These are phyloP conservation scores for Metroxylon sagu DNA, from an alignment of 176 grass and related monocot genomes.

Conservation along the genomic window DNA sequence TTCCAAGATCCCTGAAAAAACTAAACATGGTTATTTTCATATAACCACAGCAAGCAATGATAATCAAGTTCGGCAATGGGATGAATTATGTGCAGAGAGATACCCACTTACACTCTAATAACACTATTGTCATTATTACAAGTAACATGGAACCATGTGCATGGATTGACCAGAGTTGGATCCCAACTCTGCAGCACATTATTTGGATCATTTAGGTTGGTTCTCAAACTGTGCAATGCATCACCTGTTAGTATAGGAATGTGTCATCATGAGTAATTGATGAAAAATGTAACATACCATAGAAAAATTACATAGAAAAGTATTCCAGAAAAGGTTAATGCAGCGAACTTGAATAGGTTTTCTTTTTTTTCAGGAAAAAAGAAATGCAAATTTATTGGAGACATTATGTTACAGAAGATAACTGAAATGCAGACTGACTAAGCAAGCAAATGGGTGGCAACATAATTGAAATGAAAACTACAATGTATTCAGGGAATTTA, in stretches of 20 bases:
- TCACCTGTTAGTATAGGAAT: constrained; percentile 56
- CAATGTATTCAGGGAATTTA: too few relatives aligned
- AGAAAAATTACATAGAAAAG: too few relatives aligned
- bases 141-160: constrained; percentile 96
- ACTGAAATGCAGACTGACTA: too few relatives aligned
- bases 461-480: too few relatives aligned
- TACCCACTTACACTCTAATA: constrained; percentile 79
- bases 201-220: constrained; percentile 85
- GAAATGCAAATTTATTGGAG: too few relatives aligned
- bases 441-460: too few relatives aligned
- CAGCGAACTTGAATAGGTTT: too few relatives aligned
- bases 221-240: constrained; percentile 76
- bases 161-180: constrained; percentile 87
- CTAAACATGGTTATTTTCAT: neutral
- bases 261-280: constrained; percentile 2
- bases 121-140: constrained; percentile 99
- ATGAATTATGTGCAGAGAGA: constrained; percentile 10
- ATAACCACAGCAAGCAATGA: neutral
- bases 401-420: too few relatives aligned
- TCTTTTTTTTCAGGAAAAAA: too few relatives aligned
- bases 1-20: constrained; percentile 77
- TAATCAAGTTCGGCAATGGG: too few relatives aligned
- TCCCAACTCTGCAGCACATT: constrained; percentile 99
- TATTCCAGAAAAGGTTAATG: too few relatives aligned
- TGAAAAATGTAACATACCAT: neutral